Conservation (phyloP, 2,329 filamentous ascomycete genomes). For the Paraconiothyrium brasiliense region DNA sequence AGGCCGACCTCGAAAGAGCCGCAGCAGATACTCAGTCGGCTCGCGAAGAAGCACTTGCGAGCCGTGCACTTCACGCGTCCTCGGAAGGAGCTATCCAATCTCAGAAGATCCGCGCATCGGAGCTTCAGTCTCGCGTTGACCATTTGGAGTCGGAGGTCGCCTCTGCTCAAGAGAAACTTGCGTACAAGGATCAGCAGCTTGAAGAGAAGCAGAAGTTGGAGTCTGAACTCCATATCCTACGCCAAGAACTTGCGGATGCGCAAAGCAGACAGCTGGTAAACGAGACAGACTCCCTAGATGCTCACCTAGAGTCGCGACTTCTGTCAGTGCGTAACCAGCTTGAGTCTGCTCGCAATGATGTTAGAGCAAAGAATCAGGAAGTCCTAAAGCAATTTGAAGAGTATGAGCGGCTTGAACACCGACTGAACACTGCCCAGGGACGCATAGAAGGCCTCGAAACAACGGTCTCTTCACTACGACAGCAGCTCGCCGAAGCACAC, state of each 20-base stretch:
- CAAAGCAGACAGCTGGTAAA: conserved; percentile 17
- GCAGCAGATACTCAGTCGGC: conserved; percentile 35
- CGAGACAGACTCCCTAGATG: conserved; percentile 16
- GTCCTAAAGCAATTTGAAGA: conserved; percentile 33
- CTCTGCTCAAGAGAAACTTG: conserved; percentile 35
- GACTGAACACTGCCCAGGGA: conserved; percentile 36
- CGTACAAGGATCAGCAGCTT: conserved; percentile 38
- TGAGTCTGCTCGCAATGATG: conserved; percentile 28
- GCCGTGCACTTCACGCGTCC: conserved; percentile 19
- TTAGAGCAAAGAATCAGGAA: conserved; percentile 37
- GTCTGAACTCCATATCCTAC: conserved; percentile 30
- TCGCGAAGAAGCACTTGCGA: conserved; percentile 34
- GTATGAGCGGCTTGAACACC: conserved; percentile 38
- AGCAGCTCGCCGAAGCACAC: conserved; percentile 45
- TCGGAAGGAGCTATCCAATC: conserved; percentile 21
- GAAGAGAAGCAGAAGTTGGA: conserved; percentile 36
- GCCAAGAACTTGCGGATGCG: conserved; percentile 28
- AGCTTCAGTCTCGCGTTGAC: conserved; percentile 36
- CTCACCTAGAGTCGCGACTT: conserved; percentile 25
- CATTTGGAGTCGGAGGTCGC: conserved; percentile 37
- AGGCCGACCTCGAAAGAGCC: conserved; percentile 37
- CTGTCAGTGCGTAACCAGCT: conserved; percentile 33
- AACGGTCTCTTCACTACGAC: conserved; percentile 38
- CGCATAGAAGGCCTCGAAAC: conserved; percentile 42
- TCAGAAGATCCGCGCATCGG: conserved; percentile 24